phyloP scores from a whole-genome alignment of 1,284 basidiomycete genomes.

The Malassezia vespertilionis region DNA sequence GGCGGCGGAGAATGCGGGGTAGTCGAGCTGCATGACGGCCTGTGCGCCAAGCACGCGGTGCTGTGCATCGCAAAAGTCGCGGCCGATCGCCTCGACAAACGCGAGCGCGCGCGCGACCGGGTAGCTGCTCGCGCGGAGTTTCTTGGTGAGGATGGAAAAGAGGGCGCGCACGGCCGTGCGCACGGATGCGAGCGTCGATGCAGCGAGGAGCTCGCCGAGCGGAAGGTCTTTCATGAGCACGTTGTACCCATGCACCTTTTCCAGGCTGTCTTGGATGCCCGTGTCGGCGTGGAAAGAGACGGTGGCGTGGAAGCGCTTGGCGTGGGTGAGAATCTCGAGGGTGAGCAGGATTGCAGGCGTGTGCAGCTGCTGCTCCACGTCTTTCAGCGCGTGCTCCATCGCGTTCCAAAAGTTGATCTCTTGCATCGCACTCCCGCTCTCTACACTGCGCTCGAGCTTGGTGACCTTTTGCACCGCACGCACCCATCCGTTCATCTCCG shows the following conservation, averaged over 20 bases:
- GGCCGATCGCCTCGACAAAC: conserved; percentile 92
- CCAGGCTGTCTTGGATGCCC: conserved; percentile 61
- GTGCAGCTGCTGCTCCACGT: conserved; percentile 78
- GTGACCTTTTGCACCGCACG: conserved; percentile 95
- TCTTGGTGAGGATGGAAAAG: conserved; percentile 88
- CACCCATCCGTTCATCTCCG: conserved; percentile 94
- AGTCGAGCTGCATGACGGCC: conserved; percentile 82
- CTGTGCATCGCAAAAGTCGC: conserved; percentile 89
- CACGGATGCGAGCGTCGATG: conserved; percentile 88
- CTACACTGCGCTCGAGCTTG: conserved; percentile 78
- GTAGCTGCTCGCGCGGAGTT: conserved; percentile 68
- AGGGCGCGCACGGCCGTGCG: conserved; percentile 76
- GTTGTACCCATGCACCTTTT: conserved; percentile 58
- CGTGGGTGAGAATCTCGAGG: conserved; percentile 86
- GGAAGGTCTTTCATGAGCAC: conserved; percentile 98
- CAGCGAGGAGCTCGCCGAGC: conserved; percentile 84
- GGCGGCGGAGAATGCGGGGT: conserved; percentile 79
- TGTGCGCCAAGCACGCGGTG: conserved; percentile 80
- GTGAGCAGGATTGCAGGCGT: conserved; percentile 83
- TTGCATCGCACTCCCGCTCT: conserved; percentile 87
- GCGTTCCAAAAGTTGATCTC: conserved; percentile 98
- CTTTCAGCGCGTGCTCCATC: conserved; percentile 82
- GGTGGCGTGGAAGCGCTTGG: conserved; percentile 91
- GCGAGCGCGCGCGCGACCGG: conserved; percentile 88
- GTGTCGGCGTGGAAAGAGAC: conserved; percentile 97